phyloP scores from a whole-genome alignment of 495 filamentous ascomycete genomes.

The Aspergillus haitiensis region DNA sequence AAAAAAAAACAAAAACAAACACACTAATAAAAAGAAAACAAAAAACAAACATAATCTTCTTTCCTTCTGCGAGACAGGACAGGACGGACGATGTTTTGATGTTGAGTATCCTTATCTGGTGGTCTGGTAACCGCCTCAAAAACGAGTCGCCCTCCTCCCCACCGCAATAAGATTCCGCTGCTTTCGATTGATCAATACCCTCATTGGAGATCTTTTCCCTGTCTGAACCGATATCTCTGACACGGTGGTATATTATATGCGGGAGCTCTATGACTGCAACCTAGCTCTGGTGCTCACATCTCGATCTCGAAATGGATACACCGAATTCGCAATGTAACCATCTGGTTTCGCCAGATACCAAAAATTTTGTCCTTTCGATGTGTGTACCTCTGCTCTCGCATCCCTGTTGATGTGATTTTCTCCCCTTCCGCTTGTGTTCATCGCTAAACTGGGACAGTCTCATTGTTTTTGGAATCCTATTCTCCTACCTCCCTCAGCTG shows the following conservation, averaged over 20 bases:
- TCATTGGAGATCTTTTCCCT: not conserved
- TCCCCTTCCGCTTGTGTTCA: not conserved
- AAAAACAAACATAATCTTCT: no score
- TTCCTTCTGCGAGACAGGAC: no score
- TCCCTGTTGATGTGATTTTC: not conserved
- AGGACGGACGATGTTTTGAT: conserved; percentile 14
- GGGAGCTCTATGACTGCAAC: conserved; percentile 1
- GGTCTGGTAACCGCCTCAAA: conserved; percentile 16
- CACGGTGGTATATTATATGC: not conserved
- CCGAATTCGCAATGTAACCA: conserved; percentile 37
- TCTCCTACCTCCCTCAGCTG: conserved; percentile 95
- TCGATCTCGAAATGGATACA: conserved; percentile 28
- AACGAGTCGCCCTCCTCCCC: not conserved
- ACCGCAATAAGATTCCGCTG: not conserved
- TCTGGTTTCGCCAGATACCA: conserved; percentile 49
- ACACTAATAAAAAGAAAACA: no score
- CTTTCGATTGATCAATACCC: not conserved
- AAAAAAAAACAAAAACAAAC: not conserved
- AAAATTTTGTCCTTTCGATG: conserved; percentile 65
- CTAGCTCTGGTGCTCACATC: not conserved
- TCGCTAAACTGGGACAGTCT: conserved; percentile 50
- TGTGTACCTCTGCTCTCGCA: conserved; percentile 29
- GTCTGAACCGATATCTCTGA: no score
- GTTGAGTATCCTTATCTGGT: conserved; percentile 2
- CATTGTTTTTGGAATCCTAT: conserved; percentile 84